A percentile compares a stretch with the other conserved stretches of the same genome.
These are phyloP conservation scores for Massospora cicadina DNA, from an alignment of 371 early-diverging fungal species.

Conservation along the genomic window DNA sequence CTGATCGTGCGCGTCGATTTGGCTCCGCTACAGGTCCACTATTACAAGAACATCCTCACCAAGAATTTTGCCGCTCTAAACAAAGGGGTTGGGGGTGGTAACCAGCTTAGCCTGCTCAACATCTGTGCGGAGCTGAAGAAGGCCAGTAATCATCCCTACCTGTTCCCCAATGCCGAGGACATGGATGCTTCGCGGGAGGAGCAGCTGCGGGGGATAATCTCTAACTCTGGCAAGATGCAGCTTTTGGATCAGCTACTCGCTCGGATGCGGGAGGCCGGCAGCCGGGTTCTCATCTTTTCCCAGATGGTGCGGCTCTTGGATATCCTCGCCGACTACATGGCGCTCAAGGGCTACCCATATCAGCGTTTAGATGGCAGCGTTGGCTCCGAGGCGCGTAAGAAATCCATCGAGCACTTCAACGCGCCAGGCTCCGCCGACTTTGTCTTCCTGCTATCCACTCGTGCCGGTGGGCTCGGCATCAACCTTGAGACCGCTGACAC, in stretches of 20 bases:
- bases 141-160: slow-evolving; percentile 96
- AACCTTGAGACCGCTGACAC: slow-evolving; percentile 97
- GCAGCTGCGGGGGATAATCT: slow-evolving; percentile 56
- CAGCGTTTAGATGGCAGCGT: slow-evolving; percentile 96
- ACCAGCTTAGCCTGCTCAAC: slow-evolving; percentile 78
- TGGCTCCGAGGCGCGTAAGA: slow-evolving; percentile 77
- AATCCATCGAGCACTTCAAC: slow-evolving; percentile 96
- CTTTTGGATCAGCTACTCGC: slow-evolving; percentile 81
- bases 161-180: slow-evolving; percentile 82
- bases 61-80: slow-evolving; percentile 83
- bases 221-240: slow-evolving; percentile 87
- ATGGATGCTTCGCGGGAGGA: slow-evolving; percentile 41
- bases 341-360: slow-evolving; percentile 63
- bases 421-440: slow-evolving; percentile 92
- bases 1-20: slow-evolving; percentile 86
- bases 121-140: slow-evolving; percentile 96
- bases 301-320: slow-evolving; percentile 93
- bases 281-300: slow-evolving; percentile 87
- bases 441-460: slow-evolving; percentile 93
- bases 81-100: slow-evolving; percentile 54
- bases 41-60: slow-evolving; percentile 83
- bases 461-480: slow-evolving; percentile 98
- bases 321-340: slow-evolving; percentile 82
- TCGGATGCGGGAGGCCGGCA: slow-evolving; percentile 69
- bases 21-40: slow-evolving; percentile 70